Conservation (phyloP, 176 grass and related monocot genomes). For the Avena eriantha region DNA sequence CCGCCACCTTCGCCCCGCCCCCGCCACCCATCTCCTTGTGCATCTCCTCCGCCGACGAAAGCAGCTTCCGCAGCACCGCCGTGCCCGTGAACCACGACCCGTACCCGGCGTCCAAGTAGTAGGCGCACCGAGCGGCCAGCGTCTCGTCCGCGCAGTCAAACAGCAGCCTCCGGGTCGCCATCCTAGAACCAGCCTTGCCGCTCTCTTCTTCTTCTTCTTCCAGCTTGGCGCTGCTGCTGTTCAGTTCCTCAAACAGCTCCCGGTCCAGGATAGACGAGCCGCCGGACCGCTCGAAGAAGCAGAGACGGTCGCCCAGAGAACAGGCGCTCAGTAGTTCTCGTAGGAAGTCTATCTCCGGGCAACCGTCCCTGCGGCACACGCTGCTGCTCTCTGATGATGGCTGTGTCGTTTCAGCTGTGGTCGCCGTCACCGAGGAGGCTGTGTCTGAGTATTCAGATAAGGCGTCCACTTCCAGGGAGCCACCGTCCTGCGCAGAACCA, state of each 20-base stretch:
- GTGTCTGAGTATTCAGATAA: constrained; percentile 63
- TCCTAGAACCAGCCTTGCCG: constrained; percentile 29
- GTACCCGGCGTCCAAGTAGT: constrained; percentile 74
- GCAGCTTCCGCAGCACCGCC: constrained; percentile 49
- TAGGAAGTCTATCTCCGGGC: constrained; percentile 69
- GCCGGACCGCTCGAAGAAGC: constrained; percentile 42
- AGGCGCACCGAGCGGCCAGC: constrained; percentile 58
- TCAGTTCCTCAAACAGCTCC: constrained; percentile 53
- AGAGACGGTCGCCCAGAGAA: background rate
- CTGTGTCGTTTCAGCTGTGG: constrained; percentile 48
- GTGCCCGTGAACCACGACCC: constrained; percentile 71
- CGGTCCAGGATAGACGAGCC: constrained; percentile 53
- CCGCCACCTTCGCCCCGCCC: constrained; percentile 49
- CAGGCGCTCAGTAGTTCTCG: constrained; percentile 61
- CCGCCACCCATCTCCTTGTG: constrained; percentile 62
- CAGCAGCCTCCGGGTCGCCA: constrained; percentile 60
- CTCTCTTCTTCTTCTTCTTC: constrained; percentile 29
- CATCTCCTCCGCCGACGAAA: constrained; percentile 63
- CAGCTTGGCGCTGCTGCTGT: constrained; percentile 29
- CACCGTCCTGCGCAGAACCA: constrained; percentile 47
- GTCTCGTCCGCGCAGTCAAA: constrained; percentile 73
- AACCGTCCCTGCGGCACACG: constrained; percentile 37
- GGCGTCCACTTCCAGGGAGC: constrained; percentile 53
- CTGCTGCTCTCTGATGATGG: constrained; percentile 71
- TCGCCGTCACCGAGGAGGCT: constrained; percentile 59